Evolutionary conservation across 139 green algal species (phyloP).

Genomic region (Bryopsis sp.): DNA sequence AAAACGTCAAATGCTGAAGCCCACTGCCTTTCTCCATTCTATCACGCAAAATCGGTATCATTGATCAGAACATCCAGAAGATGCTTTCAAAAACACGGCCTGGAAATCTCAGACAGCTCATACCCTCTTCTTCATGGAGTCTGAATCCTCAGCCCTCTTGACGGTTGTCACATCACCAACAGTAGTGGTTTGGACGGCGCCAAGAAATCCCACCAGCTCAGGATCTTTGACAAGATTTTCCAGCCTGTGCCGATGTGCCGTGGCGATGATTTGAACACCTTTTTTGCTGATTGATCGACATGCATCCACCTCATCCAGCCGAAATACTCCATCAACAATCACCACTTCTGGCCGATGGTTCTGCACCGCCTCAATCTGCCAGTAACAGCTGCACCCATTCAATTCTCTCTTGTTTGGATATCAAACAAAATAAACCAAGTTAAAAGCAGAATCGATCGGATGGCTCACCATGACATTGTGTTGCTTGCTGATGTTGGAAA

Average conservation of each 20-base stretch:
- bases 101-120: constrained; percentile 65
- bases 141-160: background rate
- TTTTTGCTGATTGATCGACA: constrained; percentile 63
- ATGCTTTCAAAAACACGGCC: constrained; percentile 87
- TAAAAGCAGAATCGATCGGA: too few species aligned
- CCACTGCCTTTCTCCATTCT: too few species aligned
- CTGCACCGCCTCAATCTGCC: constrained; percentile 78
- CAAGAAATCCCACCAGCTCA: constrained; percentile 40
- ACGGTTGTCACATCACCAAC: constrained; percentile 66
- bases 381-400: too few species aligned
- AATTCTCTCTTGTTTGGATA: constrained; percentile 8
- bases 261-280: constrained; percentile 74
- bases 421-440: too few species aligned
- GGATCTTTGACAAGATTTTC: constrained; percentile 64
- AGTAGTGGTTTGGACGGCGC: constrained; percentile 30
- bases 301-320: too few species aligned
- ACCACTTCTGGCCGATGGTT: constrained; percentile 75
- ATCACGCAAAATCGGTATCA: too few species aligned
- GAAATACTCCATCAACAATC: constrained; percentile 83
- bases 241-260: constrained; percentile 48
- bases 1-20: constrained; percentile 90
- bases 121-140: background rate
- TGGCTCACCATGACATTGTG: constrained; percentile 44
- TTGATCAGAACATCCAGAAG: constrained; percentile 84
- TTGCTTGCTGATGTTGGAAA: constrained; percentile 30